A percentile compares a stretch with the other conserved stretches of the same genome.
Conservation (phyloP, 257 asterid genomes). For the Ballota nigra region DNA sequence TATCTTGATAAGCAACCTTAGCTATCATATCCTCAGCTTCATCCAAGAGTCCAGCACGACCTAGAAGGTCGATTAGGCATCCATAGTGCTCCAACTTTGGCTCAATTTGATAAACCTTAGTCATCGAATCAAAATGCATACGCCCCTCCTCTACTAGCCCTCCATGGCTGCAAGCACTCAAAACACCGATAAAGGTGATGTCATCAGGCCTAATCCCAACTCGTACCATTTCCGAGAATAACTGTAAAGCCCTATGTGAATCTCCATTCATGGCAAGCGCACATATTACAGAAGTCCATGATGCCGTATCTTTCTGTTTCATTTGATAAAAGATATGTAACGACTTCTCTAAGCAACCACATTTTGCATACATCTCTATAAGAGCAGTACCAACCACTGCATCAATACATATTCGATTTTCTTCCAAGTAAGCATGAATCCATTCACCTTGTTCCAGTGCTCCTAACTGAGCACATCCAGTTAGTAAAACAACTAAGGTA, state of each 20-base stretch:
- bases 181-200: conserved; percentile 74
- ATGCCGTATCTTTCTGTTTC: conserved; percentile 62
- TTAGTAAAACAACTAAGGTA: conserved; percentile 72
- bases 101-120: conserved; percentile 43
- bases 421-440: conserved; percentile 59
- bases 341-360: conserved; percentile 69
- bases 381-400: conserved; percentile 82
- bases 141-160: conserved; percentile 86
- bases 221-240: conserved; percentile 60
- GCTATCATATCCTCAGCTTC: conserved; percentile 66
- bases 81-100: conserved; percentile 82
- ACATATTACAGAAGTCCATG: conserved; percentile 75
- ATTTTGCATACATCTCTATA: conserved; percentile 84
- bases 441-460: conserved; percentile 77
- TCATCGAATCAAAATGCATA: conserved; percentile 59
- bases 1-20: conserved; percentile 38
- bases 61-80: conserved; percentile 77
- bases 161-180: conserved; percentile 86
- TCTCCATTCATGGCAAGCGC: conserved; percentile 74
- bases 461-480: conserved; percentile 85
- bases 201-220: conserved; percentile 68
- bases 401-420: conserved; percentile 48
- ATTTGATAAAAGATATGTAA: conserved; percentile 47
- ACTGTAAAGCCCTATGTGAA: conserved; percentile 48
- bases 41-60: conserved; percentile 74